Conservation (phyloP, 768 basidiomycete genomes). For the Termitomyces sp. region DNA sequence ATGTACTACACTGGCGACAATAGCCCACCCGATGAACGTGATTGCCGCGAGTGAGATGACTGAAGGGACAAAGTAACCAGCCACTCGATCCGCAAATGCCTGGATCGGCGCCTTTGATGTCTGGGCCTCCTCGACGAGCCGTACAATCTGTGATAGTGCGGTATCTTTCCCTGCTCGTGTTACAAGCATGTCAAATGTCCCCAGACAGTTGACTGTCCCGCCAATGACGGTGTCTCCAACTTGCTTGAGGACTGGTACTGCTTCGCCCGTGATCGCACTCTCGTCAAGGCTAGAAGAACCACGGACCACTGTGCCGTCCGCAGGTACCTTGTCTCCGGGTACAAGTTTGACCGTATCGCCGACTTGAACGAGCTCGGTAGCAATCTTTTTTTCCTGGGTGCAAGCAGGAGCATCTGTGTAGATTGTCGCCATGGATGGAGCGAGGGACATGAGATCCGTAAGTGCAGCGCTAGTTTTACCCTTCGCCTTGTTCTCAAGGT, state of each 20-base stretch:
- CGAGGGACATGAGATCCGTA: conserved; percentile 92
- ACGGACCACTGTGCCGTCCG: conserved; percentile 85
- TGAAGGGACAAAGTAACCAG: conserved; percentile 91
- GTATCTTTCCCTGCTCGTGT: conserved; percentile 96
- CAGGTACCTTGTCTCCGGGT: conserved; percentile 94
- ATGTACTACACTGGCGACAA: conserved; percentile 55
- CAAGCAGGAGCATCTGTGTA: conserved; percentile 83
- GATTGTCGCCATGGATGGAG: conserved; percentile 94
- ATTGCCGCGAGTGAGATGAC: conserved; percentile 78
- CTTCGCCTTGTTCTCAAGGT: conserved; percentile 94
- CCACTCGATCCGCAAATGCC: conserved; percentile 90
- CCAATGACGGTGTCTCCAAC: conserved; percentile 87
- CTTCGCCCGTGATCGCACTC: conserved; percentile 95
- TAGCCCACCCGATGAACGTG: conserved; percentile 84
- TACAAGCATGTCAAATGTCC: conserved; percentile 96
- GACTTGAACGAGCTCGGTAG: conserved; percentile 92
- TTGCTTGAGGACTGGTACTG: conserved; percentile 81
- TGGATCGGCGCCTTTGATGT: conserved; percentile 98
- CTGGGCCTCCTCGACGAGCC: conserved; percentile 96
- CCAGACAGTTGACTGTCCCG: conserved; percentile 93
- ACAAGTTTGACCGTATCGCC: conserved; percentile 92
- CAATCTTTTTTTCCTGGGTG: conserved; percentile 82
- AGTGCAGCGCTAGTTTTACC: conserved; percentile 96
- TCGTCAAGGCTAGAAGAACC: conserved; percentile 92
- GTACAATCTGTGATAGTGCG: conserved; percentile 92